Evolutionary conservation across 371 early-diverging fungal genomes (phyloP).

Genomic region (Syncephalastrum monosporum): DNA sequence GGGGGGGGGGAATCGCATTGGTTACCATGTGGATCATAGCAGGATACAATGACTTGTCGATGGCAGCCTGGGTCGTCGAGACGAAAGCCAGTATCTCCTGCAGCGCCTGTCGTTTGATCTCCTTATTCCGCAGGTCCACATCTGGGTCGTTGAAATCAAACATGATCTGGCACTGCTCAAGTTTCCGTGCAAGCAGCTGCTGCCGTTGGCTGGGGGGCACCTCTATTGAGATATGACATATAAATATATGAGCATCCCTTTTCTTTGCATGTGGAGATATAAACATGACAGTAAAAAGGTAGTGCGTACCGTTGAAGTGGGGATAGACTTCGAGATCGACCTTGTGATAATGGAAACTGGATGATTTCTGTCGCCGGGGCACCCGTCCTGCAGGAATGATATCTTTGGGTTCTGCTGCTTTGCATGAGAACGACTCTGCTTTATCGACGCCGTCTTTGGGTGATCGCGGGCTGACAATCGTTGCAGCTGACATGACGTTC

Average conservation of each 20-base stretch:
- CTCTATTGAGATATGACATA: constrained; percentile 46
- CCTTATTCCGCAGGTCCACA: constrained; percentile 88
- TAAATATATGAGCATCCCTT: background rate
- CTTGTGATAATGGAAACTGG: constrained; percentile 73
- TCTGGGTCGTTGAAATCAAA: constrained; percentile 94
- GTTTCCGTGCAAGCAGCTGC: constrained; percentile 83
- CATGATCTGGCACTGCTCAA: constrained; percentile 85
- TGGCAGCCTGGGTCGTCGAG: constrained; percentile 78
- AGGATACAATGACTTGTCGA: constrained; percentile 88
- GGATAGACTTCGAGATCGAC: constrained; percentile 78
- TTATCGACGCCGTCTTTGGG: too few relatives aligned
- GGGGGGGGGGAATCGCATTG: background rate
- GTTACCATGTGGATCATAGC: constrained; percentile 91
- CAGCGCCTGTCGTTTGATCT: constrained; percentile 90
- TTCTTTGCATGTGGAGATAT: background rate
- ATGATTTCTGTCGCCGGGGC: constrained; percentile 84
- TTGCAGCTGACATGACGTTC: too few relatives aligned
- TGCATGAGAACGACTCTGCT: too few relatives aligned
- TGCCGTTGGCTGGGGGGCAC: constrained; percentile 73
- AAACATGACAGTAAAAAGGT: constrained; percentile 9
- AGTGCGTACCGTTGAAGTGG: constrained; percentile 68
- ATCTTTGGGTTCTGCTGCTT: constrained; percentile 66
- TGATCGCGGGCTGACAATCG: too few relatives aligned
- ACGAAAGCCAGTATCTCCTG: constrained; percentile 93
- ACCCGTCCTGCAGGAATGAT: constrained; percentile 76